phyloP scores from a whole-genome alignment of 768 basidiomycete species.

The Termitomyces sp. region DNA sequence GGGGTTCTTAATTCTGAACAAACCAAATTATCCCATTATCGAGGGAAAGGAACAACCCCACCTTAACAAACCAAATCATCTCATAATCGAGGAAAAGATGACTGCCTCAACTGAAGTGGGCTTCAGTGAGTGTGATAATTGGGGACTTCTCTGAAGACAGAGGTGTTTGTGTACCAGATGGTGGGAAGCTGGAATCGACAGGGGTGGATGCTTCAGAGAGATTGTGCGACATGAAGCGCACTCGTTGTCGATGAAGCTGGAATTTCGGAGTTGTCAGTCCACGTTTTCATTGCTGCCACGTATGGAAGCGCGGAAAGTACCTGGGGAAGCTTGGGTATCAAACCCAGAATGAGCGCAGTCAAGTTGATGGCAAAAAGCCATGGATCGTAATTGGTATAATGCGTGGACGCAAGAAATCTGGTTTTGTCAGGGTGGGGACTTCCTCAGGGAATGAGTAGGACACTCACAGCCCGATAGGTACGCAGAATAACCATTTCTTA shows the following conservation, averaged over 20 bases:
- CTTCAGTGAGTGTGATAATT: conserved; percentile 39
- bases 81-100: not conserved
- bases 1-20: not conserved
- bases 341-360: conserved; percentile 66
- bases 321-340: conserved; percentile 95
- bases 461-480: conserved; percentile 84
- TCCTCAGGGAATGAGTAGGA: not conserved
- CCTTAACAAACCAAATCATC: not conserved
- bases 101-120: conserved; percentile 30
- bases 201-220: conserved; percentile 65
- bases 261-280: conserved; percentile 10
- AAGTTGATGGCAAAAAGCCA: conserved; percentile 92
- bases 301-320: conserved; percentile 35
- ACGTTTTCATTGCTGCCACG: not conserved
- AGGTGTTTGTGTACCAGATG: conserved; percentile 44
- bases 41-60: too few species aligned
- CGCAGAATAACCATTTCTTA: conserved; percentile 92
- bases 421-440: conserved; percentile 9
- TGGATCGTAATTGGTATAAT: conserved; percentile 96
- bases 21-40: not conserved
- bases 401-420: conserved; percentile 95
- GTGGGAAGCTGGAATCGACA: conserved; percentile 49
- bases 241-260: conserved; percentile 77
- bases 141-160: conserved; percentile 21
- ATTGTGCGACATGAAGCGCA: conserved; percentile 68